A percentile compares a stretch with the other conserved stretches of the same genome.
phyloP scores from a whole-genome alignment of 345 rosid genomes.

The Citrus hindsii region DNA sequence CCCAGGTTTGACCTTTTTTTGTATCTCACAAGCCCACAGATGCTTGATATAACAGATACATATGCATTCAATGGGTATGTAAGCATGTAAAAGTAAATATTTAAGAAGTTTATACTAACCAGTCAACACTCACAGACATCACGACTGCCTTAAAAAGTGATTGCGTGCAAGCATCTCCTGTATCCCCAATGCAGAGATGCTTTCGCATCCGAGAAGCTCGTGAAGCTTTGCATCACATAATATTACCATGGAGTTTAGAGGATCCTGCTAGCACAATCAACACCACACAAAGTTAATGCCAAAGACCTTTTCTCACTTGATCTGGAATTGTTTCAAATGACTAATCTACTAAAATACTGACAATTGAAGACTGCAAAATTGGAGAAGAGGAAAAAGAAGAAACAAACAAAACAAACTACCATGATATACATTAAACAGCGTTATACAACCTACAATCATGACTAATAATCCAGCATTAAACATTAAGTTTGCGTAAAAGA shows the following conservation, averaged over 20 bases:
- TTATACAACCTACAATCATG: background rate
- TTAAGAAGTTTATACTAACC: conserved; percentile 24
- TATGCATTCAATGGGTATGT: background rate
- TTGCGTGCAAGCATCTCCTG: conserved; percentile 61
- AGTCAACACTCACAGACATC: conserved; percentile 36
- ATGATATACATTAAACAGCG: too few relatives aligned
- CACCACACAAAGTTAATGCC: background rate
- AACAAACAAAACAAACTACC: background rate
- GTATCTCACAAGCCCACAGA: background rate
- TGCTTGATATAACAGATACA: background rate
- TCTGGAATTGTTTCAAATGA: background rate
- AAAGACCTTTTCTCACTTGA: background rate
- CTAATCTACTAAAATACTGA: background rate
- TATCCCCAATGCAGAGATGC: conserved; percentile 82
- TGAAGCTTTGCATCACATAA: conserved; percentile 71
- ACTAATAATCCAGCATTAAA: background rate
- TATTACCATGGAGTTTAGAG: conserved; percentile 72
- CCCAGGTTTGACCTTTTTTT: background rate
- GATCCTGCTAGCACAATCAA: conserved; percentile 48
- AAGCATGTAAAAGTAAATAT: background rate
- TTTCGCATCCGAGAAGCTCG: conserved; percentile 83
- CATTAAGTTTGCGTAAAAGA: background rate
- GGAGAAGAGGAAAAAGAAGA: background rate
- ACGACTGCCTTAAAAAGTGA: conserved; percentile 62
- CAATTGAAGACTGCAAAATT: background rate